Base-by-base conservation (phyloP, 768 basidiomycete genomes). In the Xerocomellus intermedius region DNA sequence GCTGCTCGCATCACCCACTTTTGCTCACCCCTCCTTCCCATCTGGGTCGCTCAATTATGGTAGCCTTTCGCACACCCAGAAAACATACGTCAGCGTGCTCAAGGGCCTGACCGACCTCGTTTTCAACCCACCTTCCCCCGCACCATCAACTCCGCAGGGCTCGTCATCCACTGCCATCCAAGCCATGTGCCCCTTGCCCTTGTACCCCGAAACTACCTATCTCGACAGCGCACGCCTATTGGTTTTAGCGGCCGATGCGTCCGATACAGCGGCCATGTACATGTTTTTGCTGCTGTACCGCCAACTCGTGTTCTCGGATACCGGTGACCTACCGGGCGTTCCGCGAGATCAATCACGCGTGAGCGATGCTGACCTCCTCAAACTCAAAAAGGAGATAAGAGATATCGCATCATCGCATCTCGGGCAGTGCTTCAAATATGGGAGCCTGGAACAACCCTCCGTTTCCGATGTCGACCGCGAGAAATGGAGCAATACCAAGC, bases 271-370 rank as follows among this genome's bases (percentile, higher is more conserved):
- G 19, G 82, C 86, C 42, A 72, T 91, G 48, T 90, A 87, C 73
- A 86, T 94, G 83, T 83, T 92, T 61, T 75, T 91, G 35, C 75
- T 94, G 64, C 82, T 93, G 21, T 92, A 85, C 68, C 84, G 90
- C 39, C 87, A 92, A 66, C 81, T 93, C 60, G 72, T 83, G 38
- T 79, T 79, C 61, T 81, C 83, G 50, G 76, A 76, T 37, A 64
- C 74, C 32, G 66, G 69, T 48, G 70, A 73, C 50, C 61, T 72
- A 30, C 55, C 73, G 16, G 48, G 51, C 9, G 36, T 58, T 57
- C 35, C 67, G 55, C 64, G 69, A 61, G 62, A 66, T 58, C 71
- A 60, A 12, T 66, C 75, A 48, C 75, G 74, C 66, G 69, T 81
- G 49, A 80, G 77, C 60, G 81, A 81, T 41, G 72, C 70, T 36